Conservation (phyloP, 2,329 filamentous ascomycete genomes). For the Fusarium sterilihyphosum region DNA sequence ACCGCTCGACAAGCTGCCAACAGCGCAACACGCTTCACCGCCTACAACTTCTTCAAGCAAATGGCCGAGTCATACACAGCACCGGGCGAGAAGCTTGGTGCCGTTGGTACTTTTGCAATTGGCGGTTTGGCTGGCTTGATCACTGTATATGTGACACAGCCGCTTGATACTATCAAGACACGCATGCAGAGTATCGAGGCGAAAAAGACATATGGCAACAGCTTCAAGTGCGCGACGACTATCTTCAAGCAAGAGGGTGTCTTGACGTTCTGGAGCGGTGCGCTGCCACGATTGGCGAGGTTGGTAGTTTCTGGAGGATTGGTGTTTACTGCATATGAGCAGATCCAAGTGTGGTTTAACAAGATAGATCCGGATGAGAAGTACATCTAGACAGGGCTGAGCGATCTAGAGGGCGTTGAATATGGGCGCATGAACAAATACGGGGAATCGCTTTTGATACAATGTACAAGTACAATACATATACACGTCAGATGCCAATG, state of each 20-base stretch:
- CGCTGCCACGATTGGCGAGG: constrained; percentile 83
- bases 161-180: constrained; percentile 94
- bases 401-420: constrained; percentile 23
- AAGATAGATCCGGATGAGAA: constrained; percentile 81
- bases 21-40: constrained; percentile 88
- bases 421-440: constrained; percentile 4
- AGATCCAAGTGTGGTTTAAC: constrained; percentile 83
- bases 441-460: constrained; percentile 39
- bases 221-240: constrained; percentile 79
- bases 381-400: constrained; percentile 71
- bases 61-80: constrained; percentile 91
- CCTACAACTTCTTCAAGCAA: constrained; percentile 91
- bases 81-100: constrained; percentile 93
- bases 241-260: constrained; percentile 92
- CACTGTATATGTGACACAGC: constrained; percentile 82
- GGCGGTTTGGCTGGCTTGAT: constrained; percentile 90
- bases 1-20: constrained; percentile 96
- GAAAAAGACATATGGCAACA: constrained; percentile 83
- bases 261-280: constrained; percentile 93
- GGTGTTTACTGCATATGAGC: constrained; percentile 98
- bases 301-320: constrained; percentile 94
- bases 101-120: constrained; percentile 87
- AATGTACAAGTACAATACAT: constrained; percentile 41
- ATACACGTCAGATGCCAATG: constrained; percentile 33
- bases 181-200: constrained; percentile 97